Evolutionary conservation across 345 rosid species (phyloP), one percentile per base, ranked within the genome.

Genomic region (Iberis pinnata): DNA sequence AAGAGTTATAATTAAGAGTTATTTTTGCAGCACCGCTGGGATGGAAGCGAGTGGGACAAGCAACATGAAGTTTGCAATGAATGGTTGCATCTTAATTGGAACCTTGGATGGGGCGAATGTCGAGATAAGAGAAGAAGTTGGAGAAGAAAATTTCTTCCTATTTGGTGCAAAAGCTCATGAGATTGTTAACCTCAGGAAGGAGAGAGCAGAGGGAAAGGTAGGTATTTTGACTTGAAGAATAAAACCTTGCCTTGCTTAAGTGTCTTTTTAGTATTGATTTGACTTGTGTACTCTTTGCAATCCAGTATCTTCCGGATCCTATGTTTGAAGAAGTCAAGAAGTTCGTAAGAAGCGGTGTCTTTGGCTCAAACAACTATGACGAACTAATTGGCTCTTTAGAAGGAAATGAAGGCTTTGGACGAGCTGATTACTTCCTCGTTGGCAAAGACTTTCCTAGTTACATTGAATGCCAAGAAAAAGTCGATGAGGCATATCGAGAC

Each of bases 21-120:
- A 12, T 45, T 15, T 60, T 25, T 54, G 32, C 63, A 83, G 95
- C 66, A 86, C 90, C 15, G 88, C 90, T 53, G 95, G 95, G n/a
- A 86, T 86, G 95, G 95, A 86, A 67, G 95, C 95, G 18, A 86
- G 95, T 68, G 95, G 95, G 71, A 86, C 95, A 48, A 83, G 95
- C 74, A 86, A 86, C 72, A 86, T 86, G 95, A 86, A 86, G 76
- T 86, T 86, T 63, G 67, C 90, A 7, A 86, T 86, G 95, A 86
- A 86, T 55, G 88, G 90, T 31, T 83, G 95, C 59, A 49, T 83
- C 55, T 70, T 76, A 49, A 86, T 86, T 33, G 95, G 95, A 43
- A 86, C 95, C 14, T 70, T 86, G 65, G 95, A 86, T 66, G 90
- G 95, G 12, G 90, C 95, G 12, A 86, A 86, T 41, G 95, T 86